Base-by-base conservation (phyloP, 192 early-diverging fungal genomes). In the Coemansia umbellata region DNA sequence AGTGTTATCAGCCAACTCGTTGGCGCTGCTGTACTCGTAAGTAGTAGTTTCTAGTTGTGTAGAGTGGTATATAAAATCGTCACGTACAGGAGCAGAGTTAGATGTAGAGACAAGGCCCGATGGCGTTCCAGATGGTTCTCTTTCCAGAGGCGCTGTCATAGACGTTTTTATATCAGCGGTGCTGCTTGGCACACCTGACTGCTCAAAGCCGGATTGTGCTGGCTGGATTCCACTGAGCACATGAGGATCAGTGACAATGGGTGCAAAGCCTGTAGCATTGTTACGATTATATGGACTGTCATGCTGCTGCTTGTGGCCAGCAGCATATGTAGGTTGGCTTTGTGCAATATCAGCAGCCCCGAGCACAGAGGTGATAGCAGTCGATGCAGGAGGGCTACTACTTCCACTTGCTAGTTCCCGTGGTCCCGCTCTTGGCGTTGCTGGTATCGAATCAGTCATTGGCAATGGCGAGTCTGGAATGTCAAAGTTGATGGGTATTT, bases 401-500 rank as follows among this genome's bases (percentile, higher is more conserved):
- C 43, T 15, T 27, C 48, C 19, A 37, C 27, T 37, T 21, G 11
- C 32, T 23, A 27, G 24, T 11, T 11, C 11, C 8, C 30, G 37
- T 27, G 51, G 15, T 13, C 17, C 51, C 17, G 37, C 8, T n/a
- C 51, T 9, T 21, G 36, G 17, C 17, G 51, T 27, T 45, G 8
- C 43, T 28, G 26, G 14, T 27, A n/a, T 14, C 11, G 21, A 45
- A 3, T 27, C 24, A 9, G 13, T 13, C 24, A 11, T 26, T 26
- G 28, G 8, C 11, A 45, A 26, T n/a, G 43, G 43, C 0, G 43
- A 27, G 24, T 45, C 43, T 8, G 47, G 43, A 50, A 72, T 36
- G 49, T 72, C 69, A 48, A 72, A 72, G 53, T 56, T 72, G 27
- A 53, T 58, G 8, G 69, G 69, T 17, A 72, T 45, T 19, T 72